Conservation (phyloP, 106 monocot species). For the Dendrobium catenatum region DNA sequence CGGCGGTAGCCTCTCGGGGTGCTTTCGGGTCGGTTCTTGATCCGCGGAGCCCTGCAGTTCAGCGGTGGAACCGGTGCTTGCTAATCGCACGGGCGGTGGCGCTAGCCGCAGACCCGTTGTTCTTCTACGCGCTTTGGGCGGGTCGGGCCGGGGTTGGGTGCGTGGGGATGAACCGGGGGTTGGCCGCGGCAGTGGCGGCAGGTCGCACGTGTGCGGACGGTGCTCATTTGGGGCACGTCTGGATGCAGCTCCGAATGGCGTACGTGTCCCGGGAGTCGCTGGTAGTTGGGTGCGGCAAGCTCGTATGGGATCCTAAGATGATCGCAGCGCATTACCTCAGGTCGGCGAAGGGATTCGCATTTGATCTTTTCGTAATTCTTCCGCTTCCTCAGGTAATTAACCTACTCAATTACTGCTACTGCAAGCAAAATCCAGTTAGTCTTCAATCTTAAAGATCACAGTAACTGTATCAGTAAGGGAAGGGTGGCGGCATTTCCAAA, state of each 20-base stretch:
- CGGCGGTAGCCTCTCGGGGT: not conserved
- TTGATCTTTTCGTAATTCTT: slow-evolving; percentile 79
- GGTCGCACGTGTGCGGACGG: slow-evolving; percentile 55
- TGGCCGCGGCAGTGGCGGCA: slow-evolving; percentile 47
- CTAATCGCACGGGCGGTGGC: slow-evolving; percentile 71
- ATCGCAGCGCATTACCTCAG: slow-evolving; percentile 63
- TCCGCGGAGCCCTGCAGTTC: slow-evolving; percentile 63
- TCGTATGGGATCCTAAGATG: slow-evolving; percentile 74
- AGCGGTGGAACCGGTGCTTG: slow-evolving; percentile 66
- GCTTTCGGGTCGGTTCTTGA: slow-evolving; percentile 71
- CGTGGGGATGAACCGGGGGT: slow-evolving; percentile 48
- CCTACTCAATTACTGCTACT: not conserved
- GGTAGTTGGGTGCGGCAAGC: slow-evolving; percentile 86
- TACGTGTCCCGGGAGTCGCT: slow-evolving; percentile 90
- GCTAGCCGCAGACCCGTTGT: slow-evolving; percentile 80
- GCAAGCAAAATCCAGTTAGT: not conserved
- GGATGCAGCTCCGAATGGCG: slow-evolving; percentile 72
- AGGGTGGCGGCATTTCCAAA: too few species aligned
- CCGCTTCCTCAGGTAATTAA: slow-evolving; percentile 66
- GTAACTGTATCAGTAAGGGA: too few species aligned
- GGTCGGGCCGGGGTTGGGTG: slow-evolving; percentile 42
- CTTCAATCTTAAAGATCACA: too few species aligned
- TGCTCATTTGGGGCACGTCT: slow-evolving; percentile 56
- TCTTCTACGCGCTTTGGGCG: slow-evolving; percentile 83
- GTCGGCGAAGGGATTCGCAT: slow-evolving; percentile 60